Evolutionary conservation across 768 basidiomycete genomes (phyloP), one percentile per base, ranked within the genome.

Genomic region (Holtermannia corniformis): DNA sequence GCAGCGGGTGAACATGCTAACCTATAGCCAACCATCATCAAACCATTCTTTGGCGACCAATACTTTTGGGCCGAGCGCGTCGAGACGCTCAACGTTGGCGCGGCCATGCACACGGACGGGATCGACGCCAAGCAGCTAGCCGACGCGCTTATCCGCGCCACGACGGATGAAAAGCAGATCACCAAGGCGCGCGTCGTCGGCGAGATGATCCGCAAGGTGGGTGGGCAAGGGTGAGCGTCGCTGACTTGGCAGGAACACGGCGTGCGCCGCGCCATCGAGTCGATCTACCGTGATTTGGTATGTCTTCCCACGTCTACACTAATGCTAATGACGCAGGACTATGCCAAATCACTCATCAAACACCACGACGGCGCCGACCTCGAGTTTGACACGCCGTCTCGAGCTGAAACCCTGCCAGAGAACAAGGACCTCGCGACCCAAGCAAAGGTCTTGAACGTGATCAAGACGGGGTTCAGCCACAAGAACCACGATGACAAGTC

Each of bases 21-120:
- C 16, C 20, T 27, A 11, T 51, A 66, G 64, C 93, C 95, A 0
- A 97, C 92, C 1, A 86, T 99, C 63, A 89, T 97, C 68, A 84
- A 83, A 58, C 93, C 95, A 0, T 99, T 97, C 79, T 99, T 97
- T 63, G 93, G 95, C 2, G 92, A 96, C 70, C 92, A 96, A 64
- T 88, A 85, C 70, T 93, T 96, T 75, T 97, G 90, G 90, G 88
- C 89, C 2, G 89, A 99, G 72, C 84, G 93, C 24, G 89, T 96
- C n/a, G 90, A 95, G 71, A 89, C 91, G 1, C 78, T 99, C 41
- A 92, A 92, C 32, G 82, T 97, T 46, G 95, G 93, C 43, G 78
- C 83, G 25, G 82, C 85, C 48, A 83, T 99, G 47, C 81, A 87
- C 61, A 93, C 92, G 72, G 32, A 37, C 7, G 32, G 32, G 7